phyloP scores from a whole-genome alignment of 139 green algal species.

The Pedinophyceae sp. region DNA sequence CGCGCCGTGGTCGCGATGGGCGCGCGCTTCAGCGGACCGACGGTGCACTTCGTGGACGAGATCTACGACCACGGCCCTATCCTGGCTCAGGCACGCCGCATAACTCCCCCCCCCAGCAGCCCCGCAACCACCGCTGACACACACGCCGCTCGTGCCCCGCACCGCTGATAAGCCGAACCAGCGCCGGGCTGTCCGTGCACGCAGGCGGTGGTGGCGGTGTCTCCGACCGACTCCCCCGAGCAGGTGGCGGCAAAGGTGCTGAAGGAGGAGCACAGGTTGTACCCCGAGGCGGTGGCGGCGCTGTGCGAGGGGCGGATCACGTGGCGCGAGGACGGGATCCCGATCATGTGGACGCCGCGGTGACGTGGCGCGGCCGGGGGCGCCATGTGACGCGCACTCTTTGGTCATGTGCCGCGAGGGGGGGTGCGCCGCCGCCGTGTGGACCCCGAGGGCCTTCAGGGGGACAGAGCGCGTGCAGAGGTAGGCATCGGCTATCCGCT shows the following conservation, averaged over 20 bases:
- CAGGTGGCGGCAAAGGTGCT: constrained; percentile 71
- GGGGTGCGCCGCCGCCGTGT: too few species aligned
- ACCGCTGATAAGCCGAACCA: too few species aligned
- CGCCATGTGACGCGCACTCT: too few species aligned
- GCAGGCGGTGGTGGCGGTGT: constrained; percentile 72
- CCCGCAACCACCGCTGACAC: too few species aligned
- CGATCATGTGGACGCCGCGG: constrained; percentile 37
- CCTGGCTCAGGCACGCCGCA: constrained; percentile 51
- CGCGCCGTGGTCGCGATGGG: constrained; percentile 75
- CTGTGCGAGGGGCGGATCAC: constrained; percentile 70
- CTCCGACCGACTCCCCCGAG: constrained; percentile 55
- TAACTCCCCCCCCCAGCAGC: too few species aligned
- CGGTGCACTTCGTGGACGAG: constrained; percentile 96
- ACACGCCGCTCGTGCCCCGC: too few species aligned
- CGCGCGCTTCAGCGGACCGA: constrained; percentile 51
- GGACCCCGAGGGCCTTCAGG: too few species aligned
- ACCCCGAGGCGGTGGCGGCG: constrained; percentile 72
- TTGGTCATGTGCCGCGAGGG: too few species aligned
- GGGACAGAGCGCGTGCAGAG: too few species aligned
- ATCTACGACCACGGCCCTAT: constrained; percentile 91
- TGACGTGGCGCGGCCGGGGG: background rate
- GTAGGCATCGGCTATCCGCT: too few species aligned
- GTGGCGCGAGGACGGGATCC: constrained; percentile 76
- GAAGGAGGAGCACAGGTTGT: constrained; percentile 70
- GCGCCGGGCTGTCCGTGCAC: too few species aligned